Conservation (phyloP, 1,284 basidiomycete species). For the Austroboletus novae-zelandiae region DNA sequence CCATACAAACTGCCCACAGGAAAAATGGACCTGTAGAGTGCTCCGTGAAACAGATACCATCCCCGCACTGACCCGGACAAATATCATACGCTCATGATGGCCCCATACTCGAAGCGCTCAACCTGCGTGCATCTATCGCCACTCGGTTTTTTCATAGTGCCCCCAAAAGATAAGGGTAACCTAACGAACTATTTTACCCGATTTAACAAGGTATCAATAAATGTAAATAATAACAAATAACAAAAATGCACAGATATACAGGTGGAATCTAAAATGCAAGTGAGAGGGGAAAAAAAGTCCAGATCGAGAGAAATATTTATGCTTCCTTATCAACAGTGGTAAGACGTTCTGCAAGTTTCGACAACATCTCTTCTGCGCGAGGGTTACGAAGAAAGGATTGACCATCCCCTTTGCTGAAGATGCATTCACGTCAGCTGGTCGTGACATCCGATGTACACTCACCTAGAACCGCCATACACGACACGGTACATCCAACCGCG, state of each 20-base stretch:
- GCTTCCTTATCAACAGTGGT: constrained; percentile 51
- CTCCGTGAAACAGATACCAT: no score
- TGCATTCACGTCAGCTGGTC: not conserved
- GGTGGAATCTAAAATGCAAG: constrained; percentile 5
- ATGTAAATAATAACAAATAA: constrained; percentile 2
- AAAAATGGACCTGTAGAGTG: no score
- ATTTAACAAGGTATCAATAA: constrained; percentile 6
- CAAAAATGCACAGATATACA: constrained; percentile 14
- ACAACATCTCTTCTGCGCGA: constrained; percentile 60
- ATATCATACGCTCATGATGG: constrained; percentile 92
- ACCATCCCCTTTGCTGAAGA: constrained; percentile 61
- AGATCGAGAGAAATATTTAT: constrained; percentile 13
- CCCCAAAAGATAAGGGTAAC: constrained; percentile 9
- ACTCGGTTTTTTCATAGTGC: no score
- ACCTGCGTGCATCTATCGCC: no score
- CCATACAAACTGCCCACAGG: no score
- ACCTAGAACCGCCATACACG: constrained; percentile 63
- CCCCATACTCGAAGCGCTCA: constrained; percentile 92
- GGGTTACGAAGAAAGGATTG: constrained; percentile 64
- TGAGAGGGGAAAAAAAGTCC: not conserved
- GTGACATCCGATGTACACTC: constrained; percentile 26
- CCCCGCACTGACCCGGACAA: no score
- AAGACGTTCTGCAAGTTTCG: constrained; percentile 56
- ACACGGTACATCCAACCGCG: constrained; percentile 53
- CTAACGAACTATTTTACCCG: no score